These are phyloP conservation scores for Coemansia sp. DNA, from an alignment of 192 early-diverging fungal species.

Conservation along the genomic window DNA sequence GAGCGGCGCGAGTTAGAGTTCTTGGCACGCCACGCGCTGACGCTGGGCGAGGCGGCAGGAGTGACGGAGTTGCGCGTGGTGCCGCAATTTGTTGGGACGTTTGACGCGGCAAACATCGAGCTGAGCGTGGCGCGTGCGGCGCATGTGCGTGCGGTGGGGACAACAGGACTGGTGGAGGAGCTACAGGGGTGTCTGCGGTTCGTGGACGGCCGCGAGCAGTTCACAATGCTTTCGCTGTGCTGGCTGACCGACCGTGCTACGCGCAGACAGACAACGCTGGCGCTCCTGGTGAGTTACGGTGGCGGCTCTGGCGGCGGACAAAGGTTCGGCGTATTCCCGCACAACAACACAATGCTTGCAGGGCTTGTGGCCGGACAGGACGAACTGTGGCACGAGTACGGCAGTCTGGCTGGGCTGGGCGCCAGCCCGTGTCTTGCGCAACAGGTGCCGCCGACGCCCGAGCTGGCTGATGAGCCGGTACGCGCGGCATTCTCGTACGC, in stretches of 20 bases:
- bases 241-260: conserved; percentile 34
- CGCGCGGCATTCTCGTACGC: conserved; percentile 36
- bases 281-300: conserved; percentile 45
- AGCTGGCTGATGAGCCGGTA: conserved; percentile 10
- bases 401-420: background rate
- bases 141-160: conserved; percentile 12
- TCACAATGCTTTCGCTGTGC: conserved; percentile 41
- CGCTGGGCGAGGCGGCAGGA: conserved; percentile 18
- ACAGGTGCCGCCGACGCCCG: conserved; percentile 6
- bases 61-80: conserved; percentile 25
- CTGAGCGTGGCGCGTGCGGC: conserved; percentile 23
- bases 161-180: conserved; percentile 18
- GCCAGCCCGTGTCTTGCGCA: background rate
- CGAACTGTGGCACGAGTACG: conserved; percentile 43
- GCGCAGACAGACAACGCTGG: conserved; percentile 23
- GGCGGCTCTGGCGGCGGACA: conserved; percentile 14
- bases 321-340: conserved; percentile 44
- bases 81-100: conserved; percentile 24
- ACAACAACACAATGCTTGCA: conserved; percentile 44
- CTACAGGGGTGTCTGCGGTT: conserved; percentile 14
- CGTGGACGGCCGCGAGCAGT: conserved; percentile 28
- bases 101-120: conserved; percentile 39
- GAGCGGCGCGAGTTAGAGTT: conserved; percentile 31
- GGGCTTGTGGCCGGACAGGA: conserved; percentile 29
- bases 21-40: conserved; percentile 28